Conservation (phyloP, 116 monocot species). For the Phalaenopsis hybrid region DNA sequence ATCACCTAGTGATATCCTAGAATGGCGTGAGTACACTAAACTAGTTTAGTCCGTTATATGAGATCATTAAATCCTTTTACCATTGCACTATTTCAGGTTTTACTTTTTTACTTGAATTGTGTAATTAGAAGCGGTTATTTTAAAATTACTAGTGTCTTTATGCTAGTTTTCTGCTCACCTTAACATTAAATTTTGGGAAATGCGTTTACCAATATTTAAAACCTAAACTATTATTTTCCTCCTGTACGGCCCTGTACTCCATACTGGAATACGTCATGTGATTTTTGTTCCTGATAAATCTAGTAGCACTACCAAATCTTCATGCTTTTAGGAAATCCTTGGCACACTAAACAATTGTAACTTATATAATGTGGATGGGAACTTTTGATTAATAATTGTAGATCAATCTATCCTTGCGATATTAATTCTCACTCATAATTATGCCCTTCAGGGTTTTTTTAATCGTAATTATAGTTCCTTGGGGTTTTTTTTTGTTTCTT, state of each 20-base stretch:
- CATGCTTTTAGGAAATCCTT: background rate
- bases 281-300: background rate
- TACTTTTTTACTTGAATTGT: background rate
- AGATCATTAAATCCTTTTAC: background rate
- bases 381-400: background rate
- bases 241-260: background rate
- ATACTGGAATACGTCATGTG: too few relatives aligned
- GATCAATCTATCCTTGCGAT: background rate
- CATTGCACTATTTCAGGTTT: background rate
- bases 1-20: slow-evolving; percentile 77
- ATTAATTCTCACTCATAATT: background rate
- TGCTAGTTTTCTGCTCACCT: background rate
- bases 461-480: too few relatives aligned
- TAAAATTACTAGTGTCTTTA: background rate
- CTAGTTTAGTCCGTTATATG: background rate
- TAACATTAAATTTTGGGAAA: background rate
- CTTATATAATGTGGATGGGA: background rate
- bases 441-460: background rate
- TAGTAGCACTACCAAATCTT: background rate
- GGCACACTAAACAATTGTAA: background rate
- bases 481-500: background rate
- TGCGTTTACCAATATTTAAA: background rate
- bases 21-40: slow-evolving; percentile 83
- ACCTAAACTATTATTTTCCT: background rate
- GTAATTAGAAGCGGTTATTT: background rate